phyloP scores from a whole-genome alignment of 2,329 filamentous ascomycete genomes.

The Tolypocladium nubicola region DNA sequence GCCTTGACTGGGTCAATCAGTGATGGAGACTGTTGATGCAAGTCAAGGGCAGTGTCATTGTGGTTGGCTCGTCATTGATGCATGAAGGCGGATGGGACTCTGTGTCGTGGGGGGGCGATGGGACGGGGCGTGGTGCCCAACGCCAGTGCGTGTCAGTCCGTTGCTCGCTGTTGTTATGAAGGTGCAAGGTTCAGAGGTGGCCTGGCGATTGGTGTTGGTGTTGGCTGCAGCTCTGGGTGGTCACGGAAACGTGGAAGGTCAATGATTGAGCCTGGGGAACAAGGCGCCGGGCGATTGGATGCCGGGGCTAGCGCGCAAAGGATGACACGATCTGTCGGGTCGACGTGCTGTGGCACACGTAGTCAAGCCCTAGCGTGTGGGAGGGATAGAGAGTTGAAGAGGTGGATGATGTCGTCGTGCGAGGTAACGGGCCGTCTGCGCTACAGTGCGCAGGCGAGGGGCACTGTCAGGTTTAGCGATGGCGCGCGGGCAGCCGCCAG shows the following conservation, averaged over 20 bases:
- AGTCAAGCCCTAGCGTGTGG: background rate
- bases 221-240: slow-evolving; percentile 1
- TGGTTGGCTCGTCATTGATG: slow-evolving; percentile 22
- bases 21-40: slow-evolving; percentile 12
- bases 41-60: slow-evolving; percentile 20
- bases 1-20: slow-evolving; percentile 18
- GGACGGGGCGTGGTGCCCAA: slow-evolving; percentile 2
- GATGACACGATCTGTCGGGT: slow-evolving; percentile 7
- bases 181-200: background rate
- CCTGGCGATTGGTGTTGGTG: background rate
- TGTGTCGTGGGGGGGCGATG: slow-evolving; percentile 4
- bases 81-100: slow-evolving; percentile 8
- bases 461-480: background rate
- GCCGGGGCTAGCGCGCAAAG: slow-evolving; percentile 2
- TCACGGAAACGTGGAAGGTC: slow-evolving; percentile 3
- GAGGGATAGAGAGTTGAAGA: background rate
- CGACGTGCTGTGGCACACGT: slow-evolving; percentile 5
- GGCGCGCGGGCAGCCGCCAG: background rate
- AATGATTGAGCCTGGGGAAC: background rate
- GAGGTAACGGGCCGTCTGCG: background rate
- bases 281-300: slow-evolving; percentile 3
- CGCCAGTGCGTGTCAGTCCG: background rate
- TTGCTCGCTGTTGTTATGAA: background rate
- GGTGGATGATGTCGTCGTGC: background rate
- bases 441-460: background rate